phyloP scores from a whole-genome alignment of 148 eudicot genomes.

The Arctostaphylos glauca region DNA sequence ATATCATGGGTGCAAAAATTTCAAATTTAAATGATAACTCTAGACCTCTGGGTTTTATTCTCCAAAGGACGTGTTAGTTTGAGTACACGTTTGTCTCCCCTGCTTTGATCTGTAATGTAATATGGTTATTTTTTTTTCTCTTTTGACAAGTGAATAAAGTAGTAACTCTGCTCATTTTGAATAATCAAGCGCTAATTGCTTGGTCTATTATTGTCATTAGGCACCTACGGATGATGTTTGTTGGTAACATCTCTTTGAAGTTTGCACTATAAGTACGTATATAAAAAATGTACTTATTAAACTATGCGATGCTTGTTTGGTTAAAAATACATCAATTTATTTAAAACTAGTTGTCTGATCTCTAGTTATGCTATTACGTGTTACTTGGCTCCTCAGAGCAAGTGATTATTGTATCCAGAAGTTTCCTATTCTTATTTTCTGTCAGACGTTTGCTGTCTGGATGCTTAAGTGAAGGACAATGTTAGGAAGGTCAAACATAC shows the following conservation, averaged over 20 bases:
- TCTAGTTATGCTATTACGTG: not conserved
- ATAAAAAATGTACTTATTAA: not conserved
- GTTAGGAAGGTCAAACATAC: not conserved
- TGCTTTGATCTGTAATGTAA: not conserved
- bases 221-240: not conserved
- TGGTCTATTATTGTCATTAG: not conserved
- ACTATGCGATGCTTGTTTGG: not conserved
- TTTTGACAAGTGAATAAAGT: not conserved
- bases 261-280: not conserved
- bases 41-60: conserved; percentile 75
- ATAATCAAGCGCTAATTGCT: not conserved
- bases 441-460: not conserved
- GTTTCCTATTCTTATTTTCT: not conserved
- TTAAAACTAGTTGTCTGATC: not conserved
- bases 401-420: not conserved
- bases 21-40: conserved; percentile 53
- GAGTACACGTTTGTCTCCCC: not conserved
- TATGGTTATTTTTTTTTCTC: not conserved
- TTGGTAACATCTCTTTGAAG: not conserved
- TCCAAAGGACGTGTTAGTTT: conserved; percentile 74
- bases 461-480: not conserved
- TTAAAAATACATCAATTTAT: not conserved
- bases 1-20: conserved; percentile 63
- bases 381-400: not conserved
- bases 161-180: not conserved